A percentile compares a stretch with the other conserved stretches of the same genome.
These are phyloP conservation scores for Pseudozyma sp. DNA, from an alignment of 1,284 basidiomycete genomes.

Conservation along the genomic window DNA sequence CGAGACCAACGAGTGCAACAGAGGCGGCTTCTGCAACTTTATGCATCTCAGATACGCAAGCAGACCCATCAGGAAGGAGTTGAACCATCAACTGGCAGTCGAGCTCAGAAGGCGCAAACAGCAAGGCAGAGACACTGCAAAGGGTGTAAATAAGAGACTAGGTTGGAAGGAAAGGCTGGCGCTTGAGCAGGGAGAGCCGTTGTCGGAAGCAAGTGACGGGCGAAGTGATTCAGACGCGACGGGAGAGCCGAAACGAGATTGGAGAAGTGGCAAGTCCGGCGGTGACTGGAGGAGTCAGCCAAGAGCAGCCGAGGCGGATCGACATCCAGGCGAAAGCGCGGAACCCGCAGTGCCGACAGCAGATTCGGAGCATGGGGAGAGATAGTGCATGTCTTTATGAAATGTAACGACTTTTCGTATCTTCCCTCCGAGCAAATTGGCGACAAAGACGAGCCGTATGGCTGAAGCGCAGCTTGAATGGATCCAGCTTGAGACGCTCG, in stretches of 20 bases:
- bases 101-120: slow-evolving; percentile 51
- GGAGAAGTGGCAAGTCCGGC: slow-evolving; percentile 27
- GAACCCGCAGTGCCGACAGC: neutral
- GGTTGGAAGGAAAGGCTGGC: slow-evolving; percentile 50
- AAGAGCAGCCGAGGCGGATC: slow-evolving; percentile 4
- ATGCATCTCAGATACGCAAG: slow-evolving; percentile 80
- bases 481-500: too few relatives aligned
- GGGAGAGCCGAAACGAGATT: slow-evolving; percentile 12
- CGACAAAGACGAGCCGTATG: too few relatives aligned
- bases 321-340: neutral
- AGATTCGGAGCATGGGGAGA: neutral
- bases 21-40: slow-evolving; percentile 88
- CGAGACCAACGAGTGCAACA: slow-evolving; percentile 76
- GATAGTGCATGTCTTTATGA: neutral
- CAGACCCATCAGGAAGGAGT: slow-evolving; percentile 44
- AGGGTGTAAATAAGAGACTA: slow-evolving; percentile 23
- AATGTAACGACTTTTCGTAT: too few relatives aligned
- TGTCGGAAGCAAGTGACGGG: neutral
- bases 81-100: slow-evolving; percentile 63
- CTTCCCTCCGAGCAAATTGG: too few relatives aligned
- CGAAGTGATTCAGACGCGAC: neutral
- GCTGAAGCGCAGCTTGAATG: too few relatives aligned
- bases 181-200: slow-evolving; percentile 27
- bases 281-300: slow-evolving; percentile 43
- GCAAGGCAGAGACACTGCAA: slow-evolving; percentile 26